These are phyloP conservation scores for Quercus parvula DNA, from an alignment of 306 rosid species.

Conservation along the genomic window DNA sequence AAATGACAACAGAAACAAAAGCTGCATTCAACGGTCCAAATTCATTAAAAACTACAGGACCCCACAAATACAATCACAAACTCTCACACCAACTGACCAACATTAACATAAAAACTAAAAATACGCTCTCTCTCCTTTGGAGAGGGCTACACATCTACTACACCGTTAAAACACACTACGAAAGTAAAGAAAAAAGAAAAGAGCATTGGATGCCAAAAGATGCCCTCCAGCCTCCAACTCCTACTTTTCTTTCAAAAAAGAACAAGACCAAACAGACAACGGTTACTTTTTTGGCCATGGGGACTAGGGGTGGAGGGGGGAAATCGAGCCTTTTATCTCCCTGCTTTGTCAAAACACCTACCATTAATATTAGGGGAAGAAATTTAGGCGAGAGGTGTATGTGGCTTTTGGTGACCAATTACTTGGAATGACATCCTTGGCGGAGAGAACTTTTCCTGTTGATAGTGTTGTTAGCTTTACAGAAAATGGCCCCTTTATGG, in stretches of 20 bases:
- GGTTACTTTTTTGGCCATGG: conserved; percentile 22
- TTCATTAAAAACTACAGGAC: conserved; percentile 25
- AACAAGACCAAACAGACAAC: conserved; percentile 19
- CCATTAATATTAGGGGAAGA: conserved; percentile 17
- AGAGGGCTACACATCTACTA: conserved; percentile 53
- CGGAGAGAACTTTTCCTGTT: conserved; percentile 51
- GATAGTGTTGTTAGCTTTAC: conserved; percentile 70
- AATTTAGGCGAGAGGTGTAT: conserved; percentile 71
- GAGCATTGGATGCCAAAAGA: conserved; percentile 33
- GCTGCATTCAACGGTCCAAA: conserved; percentile 15
- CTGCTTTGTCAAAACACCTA: conserved; percentile 3
- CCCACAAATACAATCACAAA: background rate
- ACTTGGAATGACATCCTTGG: conserved; percentile 69
- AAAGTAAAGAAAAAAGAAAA: background rate
- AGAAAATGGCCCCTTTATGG: conserved; percentile 80
- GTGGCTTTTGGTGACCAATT: conserved; percentile 83
- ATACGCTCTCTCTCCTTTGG: conserved; percentile 86
- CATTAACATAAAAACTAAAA: background rate
- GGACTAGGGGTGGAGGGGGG: background rate
- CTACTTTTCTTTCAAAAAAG: conserved; percentile 22
- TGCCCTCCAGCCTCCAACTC: conserved; percentile 44
- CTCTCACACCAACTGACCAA: background rate
- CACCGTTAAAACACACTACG: conserved; percentile 19
- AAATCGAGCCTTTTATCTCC: conserved; percentile 6
- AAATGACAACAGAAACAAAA: background rate